Evolutionary conservation across 2,329 filamentous ascomycete genomes (phyloP), one percentile per base, ranked within the genome.

Genomic region (Alternaria sp.): DNA sequence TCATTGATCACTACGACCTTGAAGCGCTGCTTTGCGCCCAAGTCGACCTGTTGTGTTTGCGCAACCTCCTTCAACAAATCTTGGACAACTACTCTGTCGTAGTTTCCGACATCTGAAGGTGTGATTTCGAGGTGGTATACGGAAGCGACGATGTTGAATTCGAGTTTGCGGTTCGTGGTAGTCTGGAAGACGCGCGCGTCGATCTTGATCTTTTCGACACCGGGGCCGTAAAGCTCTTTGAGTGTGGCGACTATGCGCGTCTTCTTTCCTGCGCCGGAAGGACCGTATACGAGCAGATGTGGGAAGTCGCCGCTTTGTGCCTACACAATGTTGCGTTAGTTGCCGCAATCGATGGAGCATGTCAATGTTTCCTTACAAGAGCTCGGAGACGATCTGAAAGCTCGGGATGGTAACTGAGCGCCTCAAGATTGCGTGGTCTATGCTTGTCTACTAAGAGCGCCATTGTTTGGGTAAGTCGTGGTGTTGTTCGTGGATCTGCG

Each of bases 161-260:
- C 96, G 73, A 99, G 90, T 82, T 99, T 99, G 78, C 96, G 93
- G 81, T 97, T 98, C 77, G 91, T 91, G 21, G 89, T 94, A 1
- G 96, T 98, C 81, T 97, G 94, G 84, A 99, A 99, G 62, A 97
- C 91, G 68, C 96, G 92, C 12, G 93, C 93, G 78, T 99, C 96
- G 82, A 99, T 98, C 84, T 98, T 98, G 86, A 99, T 99, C 86
- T 97, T 98, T 78, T 99, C 96, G n/a, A 97, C 96, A 46, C 96
- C 95, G 0, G 95, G 90, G 0, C 96, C 96, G 80, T 96, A 99
- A 8, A 99, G 87, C 77, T 97, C 95, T 80, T 97, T 97, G 4
- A 99, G 84, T 0, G 95, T 98, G 15, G 96, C 94, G 17, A 97
- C 93, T 70, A 98, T 96, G 46, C 96, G 90, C 1, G 96, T 99